Base-by-base conservation (phyloP, 129 eudicot genomes). In the Daucus carota region DNA sequence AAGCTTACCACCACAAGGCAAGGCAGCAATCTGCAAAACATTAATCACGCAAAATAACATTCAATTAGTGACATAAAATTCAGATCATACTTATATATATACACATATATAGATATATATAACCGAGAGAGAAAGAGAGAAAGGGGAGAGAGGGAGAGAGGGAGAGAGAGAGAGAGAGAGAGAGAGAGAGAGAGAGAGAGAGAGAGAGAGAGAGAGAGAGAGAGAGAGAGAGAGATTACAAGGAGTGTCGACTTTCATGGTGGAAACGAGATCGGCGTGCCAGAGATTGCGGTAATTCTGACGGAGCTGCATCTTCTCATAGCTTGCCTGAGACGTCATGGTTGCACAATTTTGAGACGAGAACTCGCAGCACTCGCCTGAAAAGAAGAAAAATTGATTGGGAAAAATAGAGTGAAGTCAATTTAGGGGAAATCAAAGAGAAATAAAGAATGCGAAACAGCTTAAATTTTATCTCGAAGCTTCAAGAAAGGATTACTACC, bases 1-100 rank as follows among this genome's bases (percentile, higher is more conserved):
- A 12, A 63, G 26, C 9, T 85, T 77, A 94, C 98, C 98, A 94
- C 87, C 85, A 94, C 3, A 91, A 65, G 41, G 98, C 41, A 40
- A 81, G 77, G 33, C 84, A 76, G 78, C 78, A 76, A 76, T 81
- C 84, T 81, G 81, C 77, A 81, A 2, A 60, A n/a, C 9, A 42
- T n/a, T 26, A 57, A 18, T 29, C 18, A 75, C 60, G 28, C 40
- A 11, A 36, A 41, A 22, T 3, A 43, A 24, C 59, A 52, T 17
- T 4, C 26, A 32, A 65, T 82, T 45, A 69, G 46, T 13, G 22
- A 32, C 3, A 34, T 54, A 75, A 41, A 16, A 24, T 70, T 17
- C 8, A 40, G 26, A 40, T 22, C 17, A 70, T n/a, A 14, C 20
- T 36, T 0, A 70, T 70, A 11, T 10, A 70, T 70, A 38, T 14